Conservation (phyloP, 495 filamentous ascomycete species). For the Hypoxylon intermedium region DNA sequence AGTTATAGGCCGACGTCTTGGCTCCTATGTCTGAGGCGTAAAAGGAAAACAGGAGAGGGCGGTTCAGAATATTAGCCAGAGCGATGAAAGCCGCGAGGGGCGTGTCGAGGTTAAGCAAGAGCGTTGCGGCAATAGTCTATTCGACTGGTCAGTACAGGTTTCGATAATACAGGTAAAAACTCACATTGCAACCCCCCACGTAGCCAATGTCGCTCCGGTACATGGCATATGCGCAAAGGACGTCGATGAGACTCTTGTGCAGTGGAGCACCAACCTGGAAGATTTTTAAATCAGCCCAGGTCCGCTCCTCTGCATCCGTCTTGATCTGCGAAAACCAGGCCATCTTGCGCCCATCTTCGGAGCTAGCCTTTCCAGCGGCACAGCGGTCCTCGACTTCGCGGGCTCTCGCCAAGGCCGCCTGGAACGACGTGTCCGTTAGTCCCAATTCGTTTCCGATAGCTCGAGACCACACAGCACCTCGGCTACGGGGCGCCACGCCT, state of each 20-base stretch:
- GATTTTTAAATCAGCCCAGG: slow-evolving; percentile 82
- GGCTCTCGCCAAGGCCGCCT: slow-evolving; percentile 78
- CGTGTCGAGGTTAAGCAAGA: slow-evolving; percentile 80
- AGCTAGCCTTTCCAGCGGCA: slow-evolving; percentile 47
- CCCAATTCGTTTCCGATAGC: slow-evolving; percentile 91
- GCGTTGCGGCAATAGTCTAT: slow-evolving; percentile 82
- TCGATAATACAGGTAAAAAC: too few species aligned
- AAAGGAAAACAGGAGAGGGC: slow-evolving; percentile 86
- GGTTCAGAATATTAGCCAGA: slow-evolving; percentile 88
- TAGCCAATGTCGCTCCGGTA: slow-evolving; percentile 95
- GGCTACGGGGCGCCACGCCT: slow-evolving; percentile 78
- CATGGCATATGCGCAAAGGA: slow-evolving; percentile 88
- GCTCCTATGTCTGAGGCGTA: slow-evolving; percentile 77
- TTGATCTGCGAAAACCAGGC: slow-evolving; percentile 73
- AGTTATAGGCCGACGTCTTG: slow-evolving; percentile 72
- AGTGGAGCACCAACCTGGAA: slow-evolving; percentile 81
- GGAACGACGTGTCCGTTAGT: slow-evolving; percentile 76
- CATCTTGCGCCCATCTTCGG: slow-evolving; percentile 55
- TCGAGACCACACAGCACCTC: slow-evolving; percentile 83
- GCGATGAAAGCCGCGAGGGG: slow-evolving; percentile 77
- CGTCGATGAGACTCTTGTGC: slow-evolving; percentile 76
- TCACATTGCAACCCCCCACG: slow-evolving; percentile 81
- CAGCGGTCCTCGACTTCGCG: slow-evolving; percentile 66
- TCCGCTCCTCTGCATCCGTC: slow-evolving; percentile 68
- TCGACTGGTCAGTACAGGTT: slow-evolving; percentile 38